These are phyloP conservation scores for Waltiozyma sp. DNA, from an alignment of 1,139 yeast species.

Conservation along the genomic window DNA sequence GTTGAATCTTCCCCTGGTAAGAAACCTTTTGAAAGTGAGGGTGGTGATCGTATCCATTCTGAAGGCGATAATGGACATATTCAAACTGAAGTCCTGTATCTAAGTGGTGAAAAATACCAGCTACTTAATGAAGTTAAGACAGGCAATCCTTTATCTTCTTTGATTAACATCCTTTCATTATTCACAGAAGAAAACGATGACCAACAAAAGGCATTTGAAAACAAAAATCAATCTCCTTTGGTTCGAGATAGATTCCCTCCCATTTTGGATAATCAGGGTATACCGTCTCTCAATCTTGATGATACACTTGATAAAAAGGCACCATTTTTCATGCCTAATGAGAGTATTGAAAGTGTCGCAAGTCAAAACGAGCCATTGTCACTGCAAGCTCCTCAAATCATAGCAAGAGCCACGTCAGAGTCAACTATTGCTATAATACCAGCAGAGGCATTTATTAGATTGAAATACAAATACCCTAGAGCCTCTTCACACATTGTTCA, in stretches of 20 bases:
- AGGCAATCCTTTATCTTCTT: conserved; percentile 77
- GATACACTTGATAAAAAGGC: conserved; percentile 1
- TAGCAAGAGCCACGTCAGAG: conserved; percentile 32
- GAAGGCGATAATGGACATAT: conserved; percentile 22
- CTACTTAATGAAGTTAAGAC: conserved; percentile 74
- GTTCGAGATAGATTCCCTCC: neutral
- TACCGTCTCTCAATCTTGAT: conserved; percentile 13
- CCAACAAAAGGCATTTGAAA: neutral
- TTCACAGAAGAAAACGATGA: conserved; percentile 32
- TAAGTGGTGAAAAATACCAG: conserved; percentile 53
- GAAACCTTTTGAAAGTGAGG: neutral
- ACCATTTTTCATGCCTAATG: neutral
- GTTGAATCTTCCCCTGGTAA: conserved; percentile 1
- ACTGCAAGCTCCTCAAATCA: conserved; percentile 21
- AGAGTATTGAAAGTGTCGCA: neutral
- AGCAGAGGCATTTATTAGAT: conserved; percentile 62
- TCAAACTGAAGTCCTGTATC: conserved; percentile 26
- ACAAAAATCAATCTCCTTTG: conserved; percentile 6
- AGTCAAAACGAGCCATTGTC: neutral
- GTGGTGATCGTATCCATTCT: conserved; percentile 13
- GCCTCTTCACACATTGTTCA: conserved; percentile 92
- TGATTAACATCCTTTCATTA: conserved; percentile 68
- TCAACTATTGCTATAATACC: conserved; percentile 93
- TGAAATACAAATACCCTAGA: conserved; percentile 70
- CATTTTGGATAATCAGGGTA: conserved; percentile 3